Percentiles rank a stretch among this genome's conserved stretches.
These are phyloP conservation scores for carrot (Daucus carota) DNA, from an alignment of 129 eudicot genomes.

Conservation along the genomic window DH1_v3.0 NC_030381.2:45252001-45252500, in stretches of 20 bases:
- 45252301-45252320: neutral
- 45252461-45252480: slow-evolving; percentile 80
- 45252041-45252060: slow-evolving; percentile 41
- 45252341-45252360: neutral
- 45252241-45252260: neutral
- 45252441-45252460: slow-evolving; percentile 50
- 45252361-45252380: neutral
- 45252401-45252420: neutral
- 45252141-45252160: slow-evolving; percentile 93
- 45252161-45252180: slow-evolving; percentile 42
- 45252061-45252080: slow-evolving; percentile 33
- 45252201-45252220: neutral
- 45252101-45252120: slow-evolving; percentile 21
- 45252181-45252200: neutral
- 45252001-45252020: slow-evolving; percentile 58
- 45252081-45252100: slow-evolving; percentile 27
- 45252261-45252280: neutral
- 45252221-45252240: neutral
- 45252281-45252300: neutral
- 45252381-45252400: neutral
- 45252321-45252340: neutral
- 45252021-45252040: slow-evolving; percentile 36
- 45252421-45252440: neutral
- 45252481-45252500: slow-evolving; percentile 48
- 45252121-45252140: slow-evolving; percentile 51